Conservation (phyloP, 495 filamentous ascomycete species). For the Glutinoglossum americanum region DNA sequence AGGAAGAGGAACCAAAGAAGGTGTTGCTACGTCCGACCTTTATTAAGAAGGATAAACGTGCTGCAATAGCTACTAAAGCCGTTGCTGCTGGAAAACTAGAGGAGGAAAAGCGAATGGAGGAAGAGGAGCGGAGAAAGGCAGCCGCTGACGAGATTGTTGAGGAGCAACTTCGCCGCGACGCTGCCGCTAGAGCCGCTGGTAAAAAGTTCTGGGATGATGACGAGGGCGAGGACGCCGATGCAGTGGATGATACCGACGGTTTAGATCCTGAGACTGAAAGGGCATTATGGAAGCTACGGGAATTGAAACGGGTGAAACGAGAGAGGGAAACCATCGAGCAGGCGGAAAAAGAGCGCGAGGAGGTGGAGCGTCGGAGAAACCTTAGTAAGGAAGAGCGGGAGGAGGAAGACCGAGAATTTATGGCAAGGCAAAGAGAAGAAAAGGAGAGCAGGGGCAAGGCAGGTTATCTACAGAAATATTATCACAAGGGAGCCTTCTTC, state of each 20-base stretch:
- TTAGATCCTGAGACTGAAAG: slow-evolving; percentile 75
- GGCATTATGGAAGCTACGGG: slow-evolving; percentile 83
- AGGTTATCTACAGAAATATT: slow-evolving; percentile 86
- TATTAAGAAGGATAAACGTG: slow-evolving; percentile 60
- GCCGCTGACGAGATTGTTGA: slow-evolving; percentile 63
- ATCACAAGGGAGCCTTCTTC: slow-evolving; percentile 92
- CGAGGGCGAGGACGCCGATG: slow-evolving; percentile 36
- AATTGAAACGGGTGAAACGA: slow-evolving; percentile 69
- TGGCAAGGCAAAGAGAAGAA: slow-evolving; percentile 66
- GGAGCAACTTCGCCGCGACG: slow-evolving; percentile 63
- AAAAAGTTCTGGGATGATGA: slow-evolving; percentile 80
- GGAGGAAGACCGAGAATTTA: slow-evolving; percentile 60
- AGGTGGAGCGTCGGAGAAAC: slow-evolving; percentile 72
- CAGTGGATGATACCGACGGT: slow-evolving; percentile 67
- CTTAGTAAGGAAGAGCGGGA: slow-evolving; percentile 73
- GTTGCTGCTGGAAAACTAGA: slow-evolving; percentile 16
- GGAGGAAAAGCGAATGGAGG: slow-evolving; percentile 29
- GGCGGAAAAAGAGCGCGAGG: slow-evolving; percentile 66
- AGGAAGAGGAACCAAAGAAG: slow-evolving; percentile 45
- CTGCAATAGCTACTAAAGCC: slow-evolving; percentile 10
- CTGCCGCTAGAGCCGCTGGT: slow-evolving; percentile 49
- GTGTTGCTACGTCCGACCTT: slow-evolving; percentile 77
- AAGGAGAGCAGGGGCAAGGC: slow-evolving; percentile 65
- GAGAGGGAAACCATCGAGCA: slow-evolving; percentile 68
- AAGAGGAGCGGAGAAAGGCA: slow-evolving; percentile 39